Conservation (phyloP, 148 eudicot genomes). For the Chenopodium suecicum region DNA sequence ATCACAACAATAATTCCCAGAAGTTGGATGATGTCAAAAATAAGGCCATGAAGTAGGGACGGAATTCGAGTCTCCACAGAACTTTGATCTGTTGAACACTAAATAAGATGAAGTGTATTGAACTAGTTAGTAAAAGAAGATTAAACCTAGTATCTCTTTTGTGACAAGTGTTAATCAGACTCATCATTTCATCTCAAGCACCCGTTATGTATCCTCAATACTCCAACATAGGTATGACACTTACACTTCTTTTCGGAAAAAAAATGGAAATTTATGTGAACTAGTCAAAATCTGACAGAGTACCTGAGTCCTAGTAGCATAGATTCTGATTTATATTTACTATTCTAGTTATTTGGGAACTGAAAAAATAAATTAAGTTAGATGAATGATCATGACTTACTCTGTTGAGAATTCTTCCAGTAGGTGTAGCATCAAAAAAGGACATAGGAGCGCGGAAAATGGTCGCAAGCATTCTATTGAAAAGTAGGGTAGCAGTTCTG, state of each 20-base stretch:
- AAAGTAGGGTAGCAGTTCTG: conserved; percentile 9
- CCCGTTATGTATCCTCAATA: too few species aligned
- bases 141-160: background rate
- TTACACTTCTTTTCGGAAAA: too few species aligned
- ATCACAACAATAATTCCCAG: conserved; percentile 13
- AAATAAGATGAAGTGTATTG: background rate
- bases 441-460: conserved; percentile 24
- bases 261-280: too few species aligned
- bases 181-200: too few species aligned
- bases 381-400: background rate
- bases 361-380: background rate
- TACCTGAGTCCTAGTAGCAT: too few species aligned
- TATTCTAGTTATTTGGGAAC: too few species aligned
- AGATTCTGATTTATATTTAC: too few species aligned
- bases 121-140: background rate
- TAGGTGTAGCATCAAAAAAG: conserved; percentile 25
- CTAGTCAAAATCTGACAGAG: too few species aligned
- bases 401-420: conserved; percentile 26
- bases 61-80: conserved; percentile 11
- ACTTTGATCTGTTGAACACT: conserved; percentile 26
- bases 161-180: background rate
- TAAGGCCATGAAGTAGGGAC: background rate
- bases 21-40: background rate
- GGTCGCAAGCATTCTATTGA: conserved; percentile 14
- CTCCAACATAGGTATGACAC: too few species aligned